phyloP scores from a whole-genome alignment of 2,329 filamentous ascomycete species.

The Madurella mycetomatis region DNA sequence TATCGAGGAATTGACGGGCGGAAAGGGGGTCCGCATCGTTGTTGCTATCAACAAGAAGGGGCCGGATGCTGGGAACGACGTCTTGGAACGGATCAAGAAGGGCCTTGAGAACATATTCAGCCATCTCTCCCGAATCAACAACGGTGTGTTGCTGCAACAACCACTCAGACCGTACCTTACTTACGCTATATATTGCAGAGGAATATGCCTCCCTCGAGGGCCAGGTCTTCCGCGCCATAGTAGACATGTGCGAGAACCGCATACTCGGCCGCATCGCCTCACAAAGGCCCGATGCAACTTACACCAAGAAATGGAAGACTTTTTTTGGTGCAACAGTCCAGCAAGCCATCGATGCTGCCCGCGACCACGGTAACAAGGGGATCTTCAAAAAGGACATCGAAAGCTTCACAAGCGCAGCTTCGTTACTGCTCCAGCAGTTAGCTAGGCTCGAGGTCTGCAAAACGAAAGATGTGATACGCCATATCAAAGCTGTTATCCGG shows the following conservation, averaged over 20 bases:
- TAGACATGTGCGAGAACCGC: constrained; percentile 14
- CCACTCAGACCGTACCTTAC: neutral
- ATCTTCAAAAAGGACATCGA: neutral
- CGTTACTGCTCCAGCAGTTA: neutral
- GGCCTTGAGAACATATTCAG: constrained; percentile 17
- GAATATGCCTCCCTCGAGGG: neutral
- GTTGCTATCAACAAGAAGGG: constrained; percentile 20
- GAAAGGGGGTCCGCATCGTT: constrained; percentile 8
- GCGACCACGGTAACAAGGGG: neutral
- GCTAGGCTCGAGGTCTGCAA: constrained; percentile 5
- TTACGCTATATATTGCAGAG: neutral
- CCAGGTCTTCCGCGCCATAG: constrained; percentile 9
- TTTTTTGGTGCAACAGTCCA: neutral
- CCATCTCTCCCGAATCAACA: constrained; percentile 3
- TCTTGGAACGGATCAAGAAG: constrained; percentile 12
- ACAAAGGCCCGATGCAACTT: neutral
- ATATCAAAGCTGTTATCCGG: constrained; percentile 4
- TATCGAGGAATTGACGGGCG: constrained; percentile 13
- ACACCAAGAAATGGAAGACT: neutral
- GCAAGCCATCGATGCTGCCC: constrained; percentile 1
- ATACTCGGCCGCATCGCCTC: constrained; percentile 13
- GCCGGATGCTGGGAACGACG: neutral
- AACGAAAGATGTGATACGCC: neutral
- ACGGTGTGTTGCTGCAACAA: constrained; percentile 6
- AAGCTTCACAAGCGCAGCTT: neutral